Evolutionary conservation across 305 asterid species (phyloP).

Genomic region (Fraxinus sp.): DNA sequence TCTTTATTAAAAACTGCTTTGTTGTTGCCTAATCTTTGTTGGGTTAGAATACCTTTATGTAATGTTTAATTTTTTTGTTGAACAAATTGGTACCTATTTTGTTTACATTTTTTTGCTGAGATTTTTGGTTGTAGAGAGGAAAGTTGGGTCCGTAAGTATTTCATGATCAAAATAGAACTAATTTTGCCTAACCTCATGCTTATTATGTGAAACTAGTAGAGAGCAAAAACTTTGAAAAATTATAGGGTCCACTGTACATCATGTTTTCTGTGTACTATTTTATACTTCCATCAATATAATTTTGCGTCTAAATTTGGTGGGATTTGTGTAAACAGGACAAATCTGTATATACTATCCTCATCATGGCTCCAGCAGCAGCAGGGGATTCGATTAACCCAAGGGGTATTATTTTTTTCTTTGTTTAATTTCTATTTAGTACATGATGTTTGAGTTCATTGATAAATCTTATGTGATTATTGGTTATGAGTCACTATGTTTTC

Average conservation of each 20-base stretch:
- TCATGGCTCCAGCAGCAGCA: conserved; percentile 48
- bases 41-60: not conserved
- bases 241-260: conserved; percentile 21
- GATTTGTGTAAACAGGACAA: not conserved
- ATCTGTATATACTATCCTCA: not conserved
- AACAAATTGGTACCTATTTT: not conserved
- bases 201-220: not conserved
- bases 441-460: not conserved
- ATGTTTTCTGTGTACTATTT: conserved; percentile 11
- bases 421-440: not conserved
- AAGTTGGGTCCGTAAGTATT: not conserved
- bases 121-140: not conserved
- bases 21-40: not conserved
- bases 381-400: conserved; percentile 52
- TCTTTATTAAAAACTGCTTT: not conserved
- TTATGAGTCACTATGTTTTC: not conserved
- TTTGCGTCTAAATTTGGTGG: conserved; percentile 27
- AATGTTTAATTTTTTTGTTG: not conserved
- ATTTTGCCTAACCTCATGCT: not conserved
- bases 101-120: not conserved
- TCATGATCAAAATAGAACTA: not conserved
- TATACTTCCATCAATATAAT: conserved; percentile 19
- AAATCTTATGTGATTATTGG: not conserved
- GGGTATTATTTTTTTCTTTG: conserved; percentile 29
- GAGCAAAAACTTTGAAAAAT: not conserved